A percentile compares a stretch with the other conserved stretches of the same genome.
These are phyloP conservation scores for Arctium lappa DNA, from an alignment of 129 eudicot genomes.

Conservation along the genomic window DNA sequence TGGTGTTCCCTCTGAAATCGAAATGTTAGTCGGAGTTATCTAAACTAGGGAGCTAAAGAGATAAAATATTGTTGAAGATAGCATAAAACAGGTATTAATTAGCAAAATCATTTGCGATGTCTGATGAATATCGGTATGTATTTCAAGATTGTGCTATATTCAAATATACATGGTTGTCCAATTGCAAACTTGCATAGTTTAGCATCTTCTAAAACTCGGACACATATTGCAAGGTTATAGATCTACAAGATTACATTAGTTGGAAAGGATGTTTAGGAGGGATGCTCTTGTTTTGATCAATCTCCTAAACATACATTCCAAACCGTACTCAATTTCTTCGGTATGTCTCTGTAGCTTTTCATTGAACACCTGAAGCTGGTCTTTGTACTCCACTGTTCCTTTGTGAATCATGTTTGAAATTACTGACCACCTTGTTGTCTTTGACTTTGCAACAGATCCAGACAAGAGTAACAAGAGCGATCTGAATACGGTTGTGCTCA, in stretches of 20 bases:
- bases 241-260: neutral
- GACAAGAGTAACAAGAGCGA: constrained; percentile 47
- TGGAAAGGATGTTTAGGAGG: constrained; percentile 27
- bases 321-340: constrained; percentile 25
- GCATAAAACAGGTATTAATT: neutral
- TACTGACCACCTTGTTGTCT: constrained; percentile 33
- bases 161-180: neutral
- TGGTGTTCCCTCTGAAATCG: neutral
- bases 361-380: constrained; percentile 29
- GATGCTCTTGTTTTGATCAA: constrained; percentile 33
- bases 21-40: neutral
- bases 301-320: constrained; percentile 30
- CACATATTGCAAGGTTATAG: neutral
- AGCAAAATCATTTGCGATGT: neutral
- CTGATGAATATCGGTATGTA: neutral
- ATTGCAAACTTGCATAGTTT: neutral
- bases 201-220: neutral
- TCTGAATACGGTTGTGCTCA: constrained; percentile 37
- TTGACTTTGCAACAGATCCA: constrained; percentile 38
- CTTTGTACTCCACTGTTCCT: constrained; percentile 25
- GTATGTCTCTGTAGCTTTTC: constrained; percentile 30
- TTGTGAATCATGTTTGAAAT: constrained; percentile 44
- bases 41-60: neutral
- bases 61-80: neutral
- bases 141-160: neutral